Evolutionary conservation across 1,139 yeast genomes (phyloP).

Genomic region (Wickerhamomyces sp.): DNA sequence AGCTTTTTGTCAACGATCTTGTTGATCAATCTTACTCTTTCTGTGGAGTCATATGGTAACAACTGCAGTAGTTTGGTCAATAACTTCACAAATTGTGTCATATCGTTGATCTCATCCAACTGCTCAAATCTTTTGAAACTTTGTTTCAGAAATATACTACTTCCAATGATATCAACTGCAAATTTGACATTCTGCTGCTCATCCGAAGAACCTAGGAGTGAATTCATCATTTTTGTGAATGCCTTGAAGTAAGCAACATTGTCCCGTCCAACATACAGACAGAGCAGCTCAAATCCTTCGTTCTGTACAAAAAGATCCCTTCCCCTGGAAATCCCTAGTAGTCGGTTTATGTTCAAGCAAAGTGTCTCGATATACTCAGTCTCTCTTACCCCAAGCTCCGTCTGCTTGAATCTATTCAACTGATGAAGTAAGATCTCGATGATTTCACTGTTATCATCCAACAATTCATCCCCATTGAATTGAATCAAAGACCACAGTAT

Average conservation of each 20-base stretch:
- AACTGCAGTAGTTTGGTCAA: conserved; percentile 5
- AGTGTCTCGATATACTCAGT: conserved; percentile 3
- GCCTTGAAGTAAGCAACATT: neutral
- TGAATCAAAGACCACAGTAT: neutral
- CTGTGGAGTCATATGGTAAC: conserved; percentile 9
- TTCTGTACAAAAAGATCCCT: neutral
- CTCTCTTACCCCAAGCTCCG: neutral
- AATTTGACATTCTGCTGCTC: conserved; percentile 2
- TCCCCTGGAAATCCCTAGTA: neutral
- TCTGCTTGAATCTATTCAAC: neutral
- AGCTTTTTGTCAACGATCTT: conserved; percentile 4
- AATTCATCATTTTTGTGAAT: conserved; percentile 2
- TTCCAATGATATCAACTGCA: conserved; percentile 2
- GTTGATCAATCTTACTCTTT: conserved; percentile 10
- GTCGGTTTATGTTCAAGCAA: neutral
- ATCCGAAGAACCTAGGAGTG: conserved; percentile 4
- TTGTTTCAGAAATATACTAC: conserved; percentile 5
- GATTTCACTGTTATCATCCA: neutral
- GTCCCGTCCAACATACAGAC: conserved; percentile 1
- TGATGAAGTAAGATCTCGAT: neutral
- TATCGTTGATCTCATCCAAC: conserved; percentile 2
- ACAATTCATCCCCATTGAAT: too few relatives aligned
- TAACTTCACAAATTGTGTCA: conserved; percentile 1
- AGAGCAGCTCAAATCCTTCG: conserved; percentile 9
- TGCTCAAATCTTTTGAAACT: conserved; percentile 4